phyloP scores from a whole-genome alignment of 768 basidiomycete species.

The Hebeloma cylindrosporum region DNA sequence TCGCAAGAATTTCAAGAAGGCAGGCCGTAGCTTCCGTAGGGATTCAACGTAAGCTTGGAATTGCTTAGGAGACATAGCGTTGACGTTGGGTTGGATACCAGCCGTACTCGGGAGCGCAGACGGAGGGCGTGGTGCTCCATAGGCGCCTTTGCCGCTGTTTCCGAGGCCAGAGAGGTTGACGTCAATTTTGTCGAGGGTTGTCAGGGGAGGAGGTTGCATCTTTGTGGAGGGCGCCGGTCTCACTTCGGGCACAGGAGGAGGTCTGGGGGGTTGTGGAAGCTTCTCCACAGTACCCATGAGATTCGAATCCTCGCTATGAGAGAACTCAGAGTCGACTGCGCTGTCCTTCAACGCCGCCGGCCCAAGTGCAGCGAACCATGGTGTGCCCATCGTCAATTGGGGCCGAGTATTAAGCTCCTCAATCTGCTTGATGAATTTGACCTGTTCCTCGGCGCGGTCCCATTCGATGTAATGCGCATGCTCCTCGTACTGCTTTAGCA shows the following conservation, averaged over 20 bases:
- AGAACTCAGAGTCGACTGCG: constrained; percentile 32
- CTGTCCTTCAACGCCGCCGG: constrained; percentile 23
- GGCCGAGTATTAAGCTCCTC: constrained; percentile 58
- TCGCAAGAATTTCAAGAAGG: constrained; percentile 51
- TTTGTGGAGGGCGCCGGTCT: background rate
- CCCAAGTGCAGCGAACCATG: constrained; percentile 44
- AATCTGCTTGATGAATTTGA: constrained; percentile 65
- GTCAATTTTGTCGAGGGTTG: background rate
- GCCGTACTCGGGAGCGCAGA: background rate
- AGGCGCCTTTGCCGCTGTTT: constrained; percentile 21
- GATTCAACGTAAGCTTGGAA: constrained; percentile 62
- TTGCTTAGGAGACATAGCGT: constrained; percentile 57
- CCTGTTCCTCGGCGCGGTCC: constrained; percentile 63
- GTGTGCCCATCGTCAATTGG: constrained; percentile 18
- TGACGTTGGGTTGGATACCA: constrained; percentile 43
- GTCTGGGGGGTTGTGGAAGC: background rate
- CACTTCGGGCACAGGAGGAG: background rate
- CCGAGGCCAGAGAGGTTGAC: constrained; percentile 8
- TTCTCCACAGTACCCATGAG: constrained; percentile 5
- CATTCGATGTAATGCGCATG: constrained; percentile 77
- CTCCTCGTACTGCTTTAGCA: constrained; percentile 68
- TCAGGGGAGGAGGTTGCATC: background rate
- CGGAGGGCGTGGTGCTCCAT: constrained; percentile 16
- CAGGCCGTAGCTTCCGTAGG: constrained; percentile 53
- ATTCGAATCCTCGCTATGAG: constrained; percentile 26